Base-by-base conservation (phyloP, 2,329 filamentous ascomycete genomes). In the Pyrenophora seminiperda region DNA sequence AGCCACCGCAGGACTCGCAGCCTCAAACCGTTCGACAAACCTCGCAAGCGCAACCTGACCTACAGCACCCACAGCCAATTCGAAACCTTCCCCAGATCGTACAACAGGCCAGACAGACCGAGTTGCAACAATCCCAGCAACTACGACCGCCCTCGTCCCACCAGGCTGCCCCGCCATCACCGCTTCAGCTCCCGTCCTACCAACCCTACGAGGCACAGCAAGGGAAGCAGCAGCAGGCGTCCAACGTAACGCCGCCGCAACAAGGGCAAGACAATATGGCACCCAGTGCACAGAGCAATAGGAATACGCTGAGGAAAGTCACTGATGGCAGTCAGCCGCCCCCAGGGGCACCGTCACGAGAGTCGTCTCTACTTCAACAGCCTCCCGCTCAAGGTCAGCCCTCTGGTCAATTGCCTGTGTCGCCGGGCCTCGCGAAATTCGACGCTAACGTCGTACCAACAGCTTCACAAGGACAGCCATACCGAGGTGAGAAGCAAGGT, bases 391-490 rank as follows among this genome's bases (percentile, higher is more conserved):
- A 71, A 71, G 67, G 67, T 71, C 70, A 72, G 67, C 60, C 57
- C 55, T 65, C 61, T 59, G 63, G 64, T 57, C 68, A 70, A 54
- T 62, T 64, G 56, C 66, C 69, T 52, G 62, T 67, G 19, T 69
- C 72, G 56, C 67, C 71, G 55, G 72, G 71, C 56, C 52, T 76
- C 48, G 65, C 73, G 52, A 71, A 74, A 37, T 79, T 77, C 67
- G 75, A 72, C 50, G 69, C 76, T 61, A 75, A 76, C 54, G 72
- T 76, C 47, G 75, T 77, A 22, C 75, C 76, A 54, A 67, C 72
- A 65, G 67, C 68, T 53, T 73, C 75, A 43, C 76, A 78, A 65
- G 74, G 74, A 2, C 73, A 76, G 54, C 74, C 74, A 41, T 76
- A 74, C 54, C 70, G 73, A 30, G 70, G 74, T 18, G 68, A 71